These are phyloP conservation scores for Naganishia onofrii DNA, from an alignment of 768 basidiomycete species.

Conservation along the genomic window DNA sequence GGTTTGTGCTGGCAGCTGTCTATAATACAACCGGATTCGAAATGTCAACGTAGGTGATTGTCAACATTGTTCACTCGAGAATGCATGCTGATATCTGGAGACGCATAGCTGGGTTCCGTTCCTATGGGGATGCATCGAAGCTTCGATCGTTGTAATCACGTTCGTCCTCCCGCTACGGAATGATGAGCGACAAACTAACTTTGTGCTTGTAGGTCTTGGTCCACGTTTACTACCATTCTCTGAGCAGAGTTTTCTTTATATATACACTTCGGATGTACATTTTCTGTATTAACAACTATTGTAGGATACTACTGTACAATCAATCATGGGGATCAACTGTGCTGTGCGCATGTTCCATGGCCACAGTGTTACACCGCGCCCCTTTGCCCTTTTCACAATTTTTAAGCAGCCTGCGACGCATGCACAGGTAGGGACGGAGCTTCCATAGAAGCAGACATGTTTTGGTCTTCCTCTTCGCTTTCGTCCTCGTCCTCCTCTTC, in stretches of 20 bases:
- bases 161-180: conserved; percentile 3
- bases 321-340: not conserved
- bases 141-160: conserved; percentile 30
- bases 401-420: not conserved
- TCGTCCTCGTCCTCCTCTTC: conserved; percentile 22
- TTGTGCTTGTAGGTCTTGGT: conserved; percentile 23
- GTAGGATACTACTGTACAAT: conserved; percentile 7
- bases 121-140: conserved; percentile 29
- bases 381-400: not conserved
- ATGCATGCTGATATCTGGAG: not conserved
- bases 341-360: not conserved
- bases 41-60: conserved; percentile 32
- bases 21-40: conserved; percentile 32
- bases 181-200: not conserved
- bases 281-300: not conserved
- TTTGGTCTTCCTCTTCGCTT: conserved; percentile 24
- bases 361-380: not conserved
- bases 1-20: conserved; percentile 30
- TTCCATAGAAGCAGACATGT: not conserved
- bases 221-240: conserved; percentile 29
- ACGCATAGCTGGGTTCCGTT: conserved; percentile 28
- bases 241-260: not conserved
- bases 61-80: not conserved
- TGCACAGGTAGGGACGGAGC: conserved; percentile 11
- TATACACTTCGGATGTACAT: not conserved